Conservation (phyloP, 352 stramenopile species). For the Elongisporangium prolatum region DNA sequence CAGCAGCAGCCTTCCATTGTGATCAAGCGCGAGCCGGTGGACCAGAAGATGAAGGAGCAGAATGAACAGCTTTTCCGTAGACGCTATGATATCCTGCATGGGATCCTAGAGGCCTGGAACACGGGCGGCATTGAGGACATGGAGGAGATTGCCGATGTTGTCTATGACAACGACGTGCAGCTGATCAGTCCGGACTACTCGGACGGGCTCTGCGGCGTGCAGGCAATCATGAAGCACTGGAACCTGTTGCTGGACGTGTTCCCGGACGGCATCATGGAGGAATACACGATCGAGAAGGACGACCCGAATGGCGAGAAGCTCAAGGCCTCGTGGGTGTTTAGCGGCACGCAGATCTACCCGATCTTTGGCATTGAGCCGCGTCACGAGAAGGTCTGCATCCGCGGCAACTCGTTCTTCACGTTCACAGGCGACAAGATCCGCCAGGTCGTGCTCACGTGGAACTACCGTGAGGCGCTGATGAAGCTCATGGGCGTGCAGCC, state of each 20-base stretch:
- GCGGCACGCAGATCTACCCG: constrained; percentile 71
- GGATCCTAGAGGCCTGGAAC: constrained; percentile 77
- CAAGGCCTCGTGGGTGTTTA: constrained; percentile 72
- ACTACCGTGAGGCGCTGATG: constrained; percentile 66
- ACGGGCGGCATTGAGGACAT: constrained; percentile 78
- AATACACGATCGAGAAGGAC: constrained; percentile 70
- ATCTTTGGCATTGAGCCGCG: constrained; percentile 68
- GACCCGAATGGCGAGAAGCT: constrained; percentile 55
- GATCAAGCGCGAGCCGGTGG: constrained; percentile 11
- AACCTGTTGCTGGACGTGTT: constrained; percentile 63
- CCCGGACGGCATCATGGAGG: constrained; percentile 79
- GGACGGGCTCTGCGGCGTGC: constrained; percentile 53
- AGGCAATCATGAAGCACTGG: constrained; percentile 76
- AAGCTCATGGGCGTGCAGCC: constrained; percentile 63
- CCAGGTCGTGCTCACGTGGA: constrained; percentile 68
- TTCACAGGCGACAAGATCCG: constrained; percentile 76
- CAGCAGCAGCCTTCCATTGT: constrained; percentile 3
- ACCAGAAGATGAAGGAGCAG: constrained; percentile 29
- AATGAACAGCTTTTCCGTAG: constrained; percentile 52
- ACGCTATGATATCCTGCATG: constrained; percentile 69
- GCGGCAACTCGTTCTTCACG: constrained; percentile 67
- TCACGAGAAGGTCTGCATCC: constrained; percentile 77
- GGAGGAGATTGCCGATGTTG: constrained; percentile 71
- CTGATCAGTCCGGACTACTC: constrained; percentile 62
- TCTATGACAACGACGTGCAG: constrained; percentile 70